Base-by-base conservation (phyloP, 176 grass and related monocot genomes). In the Stipa capillata region DNA sequence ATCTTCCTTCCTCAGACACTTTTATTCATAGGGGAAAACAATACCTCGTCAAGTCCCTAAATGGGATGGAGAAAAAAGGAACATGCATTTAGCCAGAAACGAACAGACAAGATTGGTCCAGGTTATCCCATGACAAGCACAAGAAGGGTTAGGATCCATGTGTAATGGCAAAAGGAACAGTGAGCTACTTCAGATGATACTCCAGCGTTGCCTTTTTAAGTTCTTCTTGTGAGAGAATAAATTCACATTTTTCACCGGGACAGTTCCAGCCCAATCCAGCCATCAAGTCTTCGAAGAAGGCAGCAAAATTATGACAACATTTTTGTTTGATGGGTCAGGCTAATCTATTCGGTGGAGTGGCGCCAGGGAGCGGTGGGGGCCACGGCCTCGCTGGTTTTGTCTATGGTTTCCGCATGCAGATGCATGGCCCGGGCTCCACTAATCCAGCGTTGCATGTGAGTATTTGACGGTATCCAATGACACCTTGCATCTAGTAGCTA, bases 221-320 rank as follows among this genome's bases (percentile, higher is more conserved):
- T n/a, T n/a, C n/a, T n/a, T n/a, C n/a, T n/a, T n/a, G n/a, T n/a
- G n/a, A n/a, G n/a, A n/a, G n/a, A n/a, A n/a, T n/a, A n/a, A n/a
- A n/a, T n/a, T n/a, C n/a, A n/a, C n/a, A n/a, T n/a, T n/a, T 23
- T 81, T 66, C 61, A 42, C 17, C 0, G 7, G 21, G 16, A 11
- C 37, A 20, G 9, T 33, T 39, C 21, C 8, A 18, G 20, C 17
- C 24, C 56, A 41, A 21, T 8, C 61, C 18, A 2, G 8, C 25
- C 55, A 71, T 13, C 42, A 11, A 25, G 75, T 53, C 65, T 23
- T 65, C 9, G 21, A 15, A 13, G 69, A 28, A 68, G 84, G 77
- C 62, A 51, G 79, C 85, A 51, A 37, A 81, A 76, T 76, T 41
- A 76, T 61, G 50, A 61, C 60, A 8, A 29, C 31, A 36, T 31